Percentiles rank a stretch among this genome's conserved stretches.
phyloP scores from a whole-genome alignment of 2,329 filamentous ascomycete species.

The Xylaria sp. region DNA sequence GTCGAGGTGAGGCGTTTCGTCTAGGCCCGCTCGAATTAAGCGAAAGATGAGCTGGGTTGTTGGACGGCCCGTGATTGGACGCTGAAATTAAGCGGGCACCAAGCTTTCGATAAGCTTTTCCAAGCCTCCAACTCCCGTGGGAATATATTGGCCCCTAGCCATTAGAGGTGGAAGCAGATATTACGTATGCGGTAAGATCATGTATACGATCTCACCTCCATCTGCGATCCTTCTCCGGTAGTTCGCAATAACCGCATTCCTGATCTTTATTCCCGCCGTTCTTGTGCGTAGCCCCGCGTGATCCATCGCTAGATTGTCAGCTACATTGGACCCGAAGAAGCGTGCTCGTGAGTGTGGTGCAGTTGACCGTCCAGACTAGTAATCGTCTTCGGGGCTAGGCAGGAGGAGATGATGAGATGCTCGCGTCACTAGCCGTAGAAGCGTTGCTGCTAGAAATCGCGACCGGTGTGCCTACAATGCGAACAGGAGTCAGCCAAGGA shows the following conservation, averaged over 20 bases:
- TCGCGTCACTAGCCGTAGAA: not conserved
- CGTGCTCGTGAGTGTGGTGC: not conserved
- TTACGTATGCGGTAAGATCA: not conserved
- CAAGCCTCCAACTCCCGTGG: slow-evolving; percentile 2
- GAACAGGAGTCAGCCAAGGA: slow-evolving; percentile 12
- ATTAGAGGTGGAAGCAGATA: not conserved
- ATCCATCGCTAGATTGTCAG: not conserved
- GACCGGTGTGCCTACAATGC: not conserved
- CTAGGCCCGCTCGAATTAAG: not conserved
- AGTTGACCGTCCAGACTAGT: not conserved
- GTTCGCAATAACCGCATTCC: slow-evolving; percentile 1
- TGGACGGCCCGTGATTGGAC: not conserved
- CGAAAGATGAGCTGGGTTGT: not conserved
- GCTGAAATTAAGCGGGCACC: not conserved
- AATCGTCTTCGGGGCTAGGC: not conserved
- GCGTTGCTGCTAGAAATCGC: not conserved
- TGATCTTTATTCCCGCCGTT: not conserved
- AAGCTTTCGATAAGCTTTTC: slow-evolving; percentile 11
- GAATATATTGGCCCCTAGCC: not conserved
- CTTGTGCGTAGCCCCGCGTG: not conserved
- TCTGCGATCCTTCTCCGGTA: not conserved
- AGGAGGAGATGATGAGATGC: not conserved
- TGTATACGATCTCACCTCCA: not conserved
- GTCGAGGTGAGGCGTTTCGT: not conserved
- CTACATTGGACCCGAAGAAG: not conserved